Evolutionary conservation across 1,284 basidiomycete genomes (phyloP).

Genomic region (Psilocybe mexicana): DNA sequence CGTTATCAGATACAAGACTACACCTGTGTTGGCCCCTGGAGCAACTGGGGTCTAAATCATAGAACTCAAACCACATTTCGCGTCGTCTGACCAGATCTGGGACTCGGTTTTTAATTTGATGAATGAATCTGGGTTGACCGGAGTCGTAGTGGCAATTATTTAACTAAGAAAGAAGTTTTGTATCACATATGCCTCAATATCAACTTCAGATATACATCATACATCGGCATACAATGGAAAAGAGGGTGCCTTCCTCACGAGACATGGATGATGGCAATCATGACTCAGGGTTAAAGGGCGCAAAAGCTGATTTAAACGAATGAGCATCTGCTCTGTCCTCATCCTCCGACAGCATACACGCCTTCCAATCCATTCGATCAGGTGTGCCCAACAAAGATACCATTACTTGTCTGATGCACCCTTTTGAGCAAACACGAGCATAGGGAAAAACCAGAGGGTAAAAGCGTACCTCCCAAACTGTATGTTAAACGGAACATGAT

Average conservation of each 20-base stretch:
- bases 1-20: constrained; percentile 58
- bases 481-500: constrained; percentile 78
- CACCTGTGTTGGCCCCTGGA: constrained; percentile 38
- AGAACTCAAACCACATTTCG: too few species aligned
- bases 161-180: too few species aligned
- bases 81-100: too few species aligned
- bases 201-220: too few species aligned
- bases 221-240: too few species aligned
- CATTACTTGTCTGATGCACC: constrained; percentile 66
- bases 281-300: constrained; percentile 61
- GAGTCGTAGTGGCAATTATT: too few species aligned
- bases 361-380: constrained; percentile 89
- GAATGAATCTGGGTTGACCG: too few species aligned
- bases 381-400: constrained; percentile 72
- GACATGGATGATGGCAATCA: constrained; percentile 1
- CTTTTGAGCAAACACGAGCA: constrained; percentile 1
- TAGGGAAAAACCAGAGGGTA: not conserved
- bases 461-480: constrained; percentile 86
- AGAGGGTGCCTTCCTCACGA: not conserved
- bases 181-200: too few species aligned
- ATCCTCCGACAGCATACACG: constrained; percentile 75
- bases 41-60: constrained; percentile 22
- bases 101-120: too few species aligned
- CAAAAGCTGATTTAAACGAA: constrained; percentile 82
- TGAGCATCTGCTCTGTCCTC: constrained; percentile 82